Evolutionary conservation across 106 monocot genomes (phyloP).

Genomic region (Narthecium ossifragum): DNA sequence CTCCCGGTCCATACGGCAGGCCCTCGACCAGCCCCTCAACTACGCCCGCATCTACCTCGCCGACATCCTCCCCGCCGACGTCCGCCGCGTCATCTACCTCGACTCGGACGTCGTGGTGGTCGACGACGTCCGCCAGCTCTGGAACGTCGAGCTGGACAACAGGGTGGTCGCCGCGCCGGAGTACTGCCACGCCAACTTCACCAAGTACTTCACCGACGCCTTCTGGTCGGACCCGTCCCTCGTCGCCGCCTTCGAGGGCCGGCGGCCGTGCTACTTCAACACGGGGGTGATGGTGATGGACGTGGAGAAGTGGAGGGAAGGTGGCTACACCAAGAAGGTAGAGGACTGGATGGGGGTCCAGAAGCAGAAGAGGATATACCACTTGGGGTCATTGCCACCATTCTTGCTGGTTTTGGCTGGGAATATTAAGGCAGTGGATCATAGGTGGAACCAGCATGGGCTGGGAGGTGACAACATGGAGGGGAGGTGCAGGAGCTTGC

Average conservation of each 20-base stretch:
- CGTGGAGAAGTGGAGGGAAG: conserved; percentile 5
- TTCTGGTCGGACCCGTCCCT: neutral
- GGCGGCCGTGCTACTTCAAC: conserved; percentile 5
- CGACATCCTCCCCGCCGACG: conserved; percentile 52
- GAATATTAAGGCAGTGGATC: conserved; percentile 5
- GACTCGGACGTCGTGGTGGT: conserved; percentile 82
- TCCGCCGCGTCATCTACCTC: conserved; percentile 65
- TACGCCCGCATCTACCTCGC: conserved; percentile 85
- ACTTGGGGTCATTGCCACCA: conserved; percentile 2
- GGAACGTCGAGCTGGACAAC: conserved; percentile 39
- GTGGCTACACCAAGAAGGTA: neutral
- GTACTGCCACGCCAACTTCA: conserved; percentile 99
- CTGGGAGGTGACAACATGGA: conserved; percentile 5
- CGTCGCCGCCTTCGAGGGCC: neutral
- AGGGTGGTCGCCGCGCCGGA: conserved; percentile 26
- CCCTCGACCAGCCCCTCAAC: conserved; percentile 84
- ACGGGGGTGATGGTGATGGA: conserved; percentile 10
- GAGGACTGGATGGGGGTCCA: conserved; percentile 8
- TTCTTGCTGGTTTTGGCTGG: conserved; percentile 3
- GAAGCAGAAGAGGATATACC: conserved; percentile 8
- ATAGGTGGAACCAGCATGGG: conserved; percentile 8
- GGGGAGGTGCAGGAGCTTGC: conserved; percentile 1
- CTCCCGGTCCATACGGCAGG: conserved; percentile 68
- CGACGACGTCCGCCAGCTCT: conserved; percentile 57
- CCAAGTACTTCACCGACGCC: conserved; percentile 75